Conservation (phyloP, 768 basidiomycete genomes). For the Amanita pallidorosea region DNA sequence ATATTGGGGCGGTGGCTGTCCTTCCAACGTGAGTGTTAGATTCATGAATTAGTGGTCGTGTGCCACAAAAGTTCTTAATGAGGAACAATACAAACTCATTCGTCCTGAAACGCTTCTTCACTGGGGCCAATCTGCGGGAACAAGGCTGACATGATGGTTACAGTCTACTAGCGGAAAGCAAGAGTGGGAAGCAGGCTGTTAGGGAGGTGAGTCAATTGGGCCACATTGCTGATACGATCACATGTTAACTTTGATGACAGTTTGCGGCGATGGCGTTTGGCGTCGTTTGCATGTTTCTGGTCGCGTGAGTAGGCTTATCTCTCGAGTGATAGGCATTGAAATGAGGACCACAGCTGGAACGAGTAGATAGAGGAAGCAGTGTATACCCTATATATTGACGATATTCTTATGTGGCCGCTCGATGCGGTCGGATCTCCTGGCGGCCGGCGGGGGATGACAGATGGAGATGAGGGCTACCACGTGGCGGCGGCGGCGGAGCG, state of each 20-base stretch:
- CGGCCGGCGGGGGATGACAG: background rate
- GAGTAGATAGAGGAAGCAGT: conserved; percentile 34
- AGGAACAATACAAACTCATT: background rate
- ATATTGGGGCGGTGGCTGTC: conserved; percentile 89
- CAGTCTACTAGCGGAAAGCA: conserved; percentile 80
- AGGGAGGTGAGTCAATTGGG: conserved; percentile 54
- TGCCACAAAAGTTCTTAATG: conserved; percentile 1
- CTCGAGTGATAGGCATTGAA: background rate
- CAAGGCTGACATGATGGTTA: conserved; percentile 7
- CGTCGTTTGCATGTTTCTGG: conserved; percentile 84
- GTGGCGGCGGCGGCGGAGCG: background rate
- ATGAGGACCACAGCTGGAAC: conserved; percentile 48
- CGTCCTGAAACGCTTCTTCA: background rate
- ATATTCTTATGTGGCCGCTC: background rate
- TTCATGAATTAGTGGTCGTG: background rate
- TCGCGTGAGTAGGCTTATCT: conserved; percentile 56
- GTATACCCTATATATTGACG: conserved; percentile 1
- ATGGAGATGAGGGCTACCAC: background rate
- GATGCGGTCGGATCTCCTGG: background rate
- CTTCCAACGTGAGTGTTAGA: conserved; percentile 64
- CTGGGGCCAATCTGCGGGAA: background rate
- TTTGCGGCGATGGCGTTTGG: conserved; percentile 89
- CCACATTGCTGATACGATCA: background rate
- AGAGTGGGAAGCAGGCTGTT: conserved; percentile 79
- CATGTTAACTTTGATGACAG: conserved; percentile 26